Evolutionary conservation across 2,329 filamentous ascomycete species (phyloP).

Genomic region (Colletotrichum orchidophilum): DNA sequence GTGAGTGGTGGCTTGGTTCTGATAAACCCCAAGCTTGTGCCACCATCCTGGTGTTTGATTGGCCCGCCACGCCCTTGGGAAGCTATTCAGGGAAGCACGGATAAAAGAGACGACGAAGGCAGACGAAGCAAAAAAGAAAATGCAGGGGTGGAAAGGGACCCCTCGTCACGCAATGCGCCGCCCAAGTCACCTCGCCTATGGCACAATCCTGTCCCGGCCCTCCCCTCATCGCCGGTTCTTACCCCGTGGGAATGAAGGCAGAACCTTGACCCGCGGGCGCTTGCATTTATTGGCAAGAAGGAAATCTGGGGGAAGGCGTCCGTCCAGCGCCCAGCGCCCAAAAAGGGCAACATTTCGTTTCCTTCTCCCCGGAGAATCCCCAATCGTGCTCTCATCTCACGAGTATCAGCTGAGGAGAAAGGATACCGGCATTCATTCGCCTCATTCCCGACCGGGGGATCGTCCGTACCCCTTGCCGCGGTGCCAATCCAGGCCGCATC

Average conservation of each 20-base stretch:
- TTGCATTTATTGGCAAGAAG: constrained; percentile 31
- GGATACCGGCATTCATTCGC: not conserved
- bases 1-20: constrained; percentile 29
- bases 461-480: constrained; percentile 21
- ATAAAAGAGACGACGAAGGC: not conserved
- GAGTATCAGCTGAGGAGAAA: constrained; percentile 28
- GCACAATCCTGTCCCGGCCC: constrained; percentile 20
- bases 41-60: constrained; percentile 27
- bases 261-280: constrained; percentile 28
- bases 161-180: constrained; percentile 27
- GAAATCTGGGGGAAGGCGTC: constrained; percentile 26
- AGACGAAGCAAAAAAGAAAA: not conserved
- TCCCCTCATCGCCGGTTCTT: constrained; percentile 30
- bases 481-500: not conserved
- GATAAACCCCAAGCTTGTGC: constrained; percentile 29
- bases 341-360: not conserved
- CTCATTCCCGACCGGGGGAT: constrained; percentile 7
- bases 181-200: constrained; percentile 3
- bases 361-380: constrained; percentile 14
- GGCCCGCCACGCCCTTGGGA: constrained; percentile 11
- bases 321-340: not conserved
- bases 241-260: constrained; percentile 18
- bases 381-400: constrained; percentile 24
- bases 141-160: not conserved
- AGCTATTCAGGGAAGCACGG: constrained; percentile 20